Conservation (phyloP, 495 filamentous ascomycete species). For the Penicillium malachiteum region DNA sequence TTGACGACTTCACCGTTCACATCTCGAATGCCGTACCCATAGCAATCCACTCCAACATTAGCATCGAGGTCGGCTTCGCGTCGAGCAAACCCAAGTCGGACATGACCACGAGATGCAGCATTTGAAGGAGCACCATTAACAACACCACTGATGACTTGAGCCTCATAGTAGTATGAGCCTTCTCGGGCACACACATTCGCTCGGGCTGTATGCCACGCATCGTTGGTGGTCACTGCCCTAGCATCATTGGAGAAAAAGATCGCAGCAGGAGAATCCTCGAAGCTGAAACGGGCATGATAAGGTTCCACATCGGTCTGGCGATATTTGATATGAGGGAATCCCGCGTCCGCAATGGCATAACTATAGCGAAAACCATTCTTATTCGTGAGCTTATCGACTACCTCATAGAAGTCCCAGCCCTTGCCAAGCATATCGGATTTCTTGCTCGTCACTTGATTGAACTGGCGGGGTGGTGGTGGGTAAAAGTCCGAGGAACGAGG, state of each 20-base stretch:
- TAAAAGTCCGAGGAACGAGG: constrained; percentile 35
- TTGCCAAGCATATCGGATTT: constrained; percentile 33
- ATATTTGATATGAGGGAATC: constrained; percentile 82
- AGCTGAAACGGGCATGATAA: constrained; percentile 77
- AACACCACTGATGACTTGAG: constrained; percentile 74
- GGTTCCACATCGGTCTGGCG: constrained; percentile 84
- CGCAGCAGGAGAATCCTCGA: constrained; percentile 83
- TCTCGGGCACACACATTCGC: constrained; percentile 91
- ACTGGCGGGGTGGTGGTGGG: constrained; percentile 43
- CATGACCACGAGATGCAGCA: constrained; percentile 61
- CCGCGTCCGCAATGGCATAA: constrained; percentile 85
- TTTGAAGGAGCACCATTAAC: constrained; percentile 32
- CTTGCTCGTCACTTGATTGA: constrained; percentile 40
- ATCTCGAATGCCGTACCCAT: constrained; percentile 92
- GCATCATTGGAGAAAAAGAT: constrained; percentile 47
- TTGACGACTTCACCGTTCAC: constrained; percentile 87
- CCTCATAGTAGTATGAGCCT: constrained; percentile 92
- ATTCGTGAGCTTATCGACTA: constrained; percentile 71
- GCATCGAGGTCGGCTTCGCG: constrained; percentile 89
- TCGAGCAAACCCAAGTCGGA: constrained; percentile 86
- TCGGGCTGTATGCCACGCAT: constrained; percentile 53
- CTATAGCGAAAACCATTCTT: constrained; percentile 89
- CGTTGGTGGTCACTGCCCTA: constrained; percentile 42
- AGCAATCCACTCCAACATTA: constrained; percentile 93
- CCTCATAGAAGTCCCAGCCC: constrained; percentile 46